Conservation (phyloP, 176 grass and related monocot species). For the Carex kokanica region DNA sequence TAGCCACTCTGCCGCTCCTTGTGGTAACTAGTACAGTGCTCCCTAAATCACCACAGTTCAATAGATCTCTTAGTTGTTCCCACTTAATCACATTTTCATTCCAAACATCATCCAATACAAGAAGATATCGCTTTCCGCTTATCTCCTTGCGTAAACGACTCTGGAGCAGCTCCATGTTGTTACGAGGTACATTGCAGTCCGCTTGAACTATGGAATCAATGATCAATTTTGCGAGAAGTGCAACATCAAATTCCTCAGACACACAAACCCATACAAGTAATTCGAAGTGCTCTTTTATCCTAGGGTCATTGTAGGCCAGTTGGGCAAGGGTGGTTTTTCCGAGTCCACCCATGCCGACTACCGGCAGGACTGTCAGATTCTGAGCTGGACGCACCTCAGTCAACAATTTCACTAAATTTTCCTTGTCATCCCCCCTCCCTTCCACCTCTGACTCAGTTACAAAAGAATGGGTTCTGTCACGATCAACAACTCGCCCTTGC, state of each 20-base stretch:
- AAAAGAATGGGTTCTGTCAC: not conserved
- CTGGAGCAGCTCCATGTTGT: slow-evolving; percentile 1
- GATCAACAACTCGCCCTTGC: not conserved
- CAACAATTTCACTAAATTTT: not conserved
- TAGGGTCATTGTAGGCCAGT: not conserved
- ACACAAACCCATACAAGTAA: slow-evolving; percentile 21
- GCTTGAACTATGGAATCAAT: not conserved
- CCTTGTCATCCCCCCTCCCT: not conserved
- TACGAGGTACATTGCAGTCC: not conserved
- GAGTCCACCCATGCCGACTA: slow-evolving; percentile 18
- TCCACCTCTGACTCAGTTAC: not conserved
- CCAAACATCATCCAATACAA: slow-evolving; percentile 41
- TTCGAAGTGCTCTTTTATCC: not conserved
- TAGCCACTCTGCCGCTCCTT: not conserved
- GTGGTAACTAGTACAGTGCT: slow-evolving; percentile 38
- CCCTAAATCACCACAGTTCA: slow-evolving; percentile 9
- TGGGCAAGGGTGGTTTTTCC: slow-evolving; percentile 20
- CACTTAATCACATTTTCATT: slow-evolving; percentile 14
- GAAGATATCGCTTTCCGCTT: not conserved
- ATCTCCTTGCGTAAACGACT: not conserved
- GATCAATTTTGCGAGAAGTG: not conserved
- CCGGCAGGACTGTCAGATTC: not conserved
- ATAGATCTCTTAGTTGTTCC: not conserved
- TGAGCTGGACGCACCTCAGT: not conserved
- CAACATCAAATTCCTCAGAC: not conserved